These are phyloP conservation scores for Aspergillus cavernicola DNA, from an alignment of 495 filamentous ascomycete species.

Conservation along the genomic window DNA sequence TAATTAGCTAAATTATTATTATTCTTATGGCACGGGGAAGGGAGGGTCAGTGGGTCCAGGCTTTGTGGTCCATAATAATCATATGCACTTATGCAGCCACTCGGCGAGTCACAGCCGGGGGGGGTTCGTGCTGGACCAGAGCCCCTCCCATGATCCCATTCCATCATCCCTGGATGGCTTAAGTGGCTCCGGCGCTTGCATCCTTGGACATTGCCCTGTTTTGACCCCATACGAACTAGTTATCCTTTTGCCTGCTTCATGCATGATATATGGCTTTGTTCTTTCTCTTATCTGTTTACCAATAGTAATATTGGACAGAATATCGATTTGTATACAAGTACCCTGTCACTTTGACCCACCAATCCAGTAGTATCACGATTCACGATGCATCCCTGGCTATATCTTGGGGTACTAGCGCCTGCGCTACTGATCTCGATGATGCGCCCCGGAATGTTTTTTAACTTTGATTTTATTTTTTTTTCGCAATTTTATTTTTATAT, in stretches of 20 bases:
- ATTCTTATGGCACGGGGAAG: slow-evolving; percentile 22
- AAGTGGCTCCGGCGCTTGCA: slow-evolving; percentile 24
- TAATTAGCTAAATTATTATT: slow-evolving; percentile 16
- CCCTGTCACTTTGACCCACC: too few species aligned
- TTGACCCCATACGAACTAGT: slow-evolving; percentile 18
- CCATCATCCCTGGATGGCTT: slow-evolving; percentile 21
- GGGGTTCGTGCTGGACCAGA: slow-evolving; percentile 29
- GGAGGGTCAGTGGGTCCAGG: slow-evolving; percentile 19
- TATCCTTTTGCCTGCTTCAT: neutral
- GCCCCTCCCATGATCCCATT: slow-evolving; percentile 7
- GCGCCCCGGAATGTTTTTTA: slow-evolving; percentile 8
- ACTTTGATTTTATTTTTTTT: slow-evolving; percentile 3
- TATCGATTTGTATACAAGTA: too few species aligned
- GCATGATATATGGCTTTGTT: slow-evolving; percentile 4
- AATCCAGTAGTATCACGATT: neutral
- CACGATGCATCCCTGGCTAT: slow-evolving; percentile 1
- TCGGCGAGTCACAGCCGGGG: slow-evolving; percentile 33
- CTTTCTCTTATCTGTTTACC: too few species aligned
- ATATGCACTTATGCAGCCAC: slow-evolving; percentile 26
- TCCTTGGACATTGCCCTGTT: slow-evolving; percentile 27
- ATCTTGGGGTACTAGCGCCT: slow-evolving; percentile 5
- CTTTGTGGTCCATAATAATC: slow-evolving; percentile 27
- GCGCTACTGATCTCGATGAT: slow-evolving; percentile 1
- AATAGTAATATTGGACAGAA: neutral
- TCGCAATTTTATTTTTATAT: slow-evolving; percentile 1